These are phyloP conservation scores for Mortierella claussenii DNA, from an alignment of 192 early-diverging fungal genomes.

Conservation along the genomic window DNA sequence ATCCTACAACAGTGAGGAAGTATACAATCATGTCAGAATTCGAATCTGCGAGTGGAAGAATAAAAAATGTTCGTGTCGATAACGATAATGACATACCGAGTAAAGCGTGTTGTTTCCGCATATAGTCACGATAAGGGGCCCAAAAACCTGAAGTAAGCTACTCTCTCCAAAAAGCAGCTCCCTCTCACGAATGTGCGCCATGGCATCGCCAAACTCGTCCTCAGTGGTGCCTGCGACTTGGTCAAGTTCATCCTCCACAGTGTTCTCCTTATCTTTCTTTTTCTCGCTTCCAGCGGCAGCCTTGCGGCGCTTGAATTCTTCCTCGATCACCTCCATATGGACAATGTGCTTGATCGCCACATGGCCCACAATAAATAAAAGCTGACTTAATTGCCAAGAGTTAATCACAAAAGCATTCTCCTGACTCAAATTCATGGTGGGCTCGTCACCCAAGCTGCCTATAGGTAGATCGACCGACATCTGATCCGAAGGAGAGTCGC, in stretches of 20 bases:
- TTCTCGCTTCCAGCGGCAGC: conserved; percentile 47
- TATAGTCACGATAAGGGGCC: conserved; percentile 82
- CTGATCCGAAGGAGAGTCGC: conserved; percentile 52
- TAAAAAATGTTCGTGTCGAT: neutral
- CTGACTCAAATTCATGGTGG: conserved; percentile 35
- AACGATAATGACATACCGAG: conserved; percentile 61
- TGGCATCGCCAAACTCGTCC: conserved; percentile 94
- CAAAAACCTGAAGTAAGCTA: conserved; percentile 84
- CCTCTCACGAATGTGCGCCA: conserved; percentile 87
- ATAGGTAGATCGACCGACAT: conserved; percentile 9
- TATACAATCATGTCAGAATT: neutral
- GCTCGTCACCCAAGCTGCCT: conserved; percentile 12
- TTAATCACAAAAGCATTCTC: conserved; percentile 49
- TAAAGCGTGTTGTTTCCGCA: conserved; percentile 86
- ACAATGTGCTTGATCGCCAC: conserved; percentile 97
- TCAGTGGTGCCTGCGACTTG: conserved; percentile 92
- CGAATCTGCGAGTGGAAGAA: neutral
- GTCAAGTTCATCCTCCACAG: conserved; percentile 88
- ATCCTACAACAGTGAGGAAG: conserved; percentile 59
- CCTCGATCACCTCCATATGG: conserved; percentile 93
- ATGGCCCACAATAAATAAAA: conserved; percentile 95
- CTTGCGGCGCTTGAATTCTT: conserved; percentile 92
- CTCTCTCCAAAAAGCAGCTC: conserved; percentile 86
- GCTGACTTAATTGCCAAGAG: conserved; percentile 83
- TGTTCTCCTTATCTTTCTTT: conserved; percentile 48